Conservation (phyloP, 225 moss, liverwort and hornwort species). For the Asterella californica region DNA sequence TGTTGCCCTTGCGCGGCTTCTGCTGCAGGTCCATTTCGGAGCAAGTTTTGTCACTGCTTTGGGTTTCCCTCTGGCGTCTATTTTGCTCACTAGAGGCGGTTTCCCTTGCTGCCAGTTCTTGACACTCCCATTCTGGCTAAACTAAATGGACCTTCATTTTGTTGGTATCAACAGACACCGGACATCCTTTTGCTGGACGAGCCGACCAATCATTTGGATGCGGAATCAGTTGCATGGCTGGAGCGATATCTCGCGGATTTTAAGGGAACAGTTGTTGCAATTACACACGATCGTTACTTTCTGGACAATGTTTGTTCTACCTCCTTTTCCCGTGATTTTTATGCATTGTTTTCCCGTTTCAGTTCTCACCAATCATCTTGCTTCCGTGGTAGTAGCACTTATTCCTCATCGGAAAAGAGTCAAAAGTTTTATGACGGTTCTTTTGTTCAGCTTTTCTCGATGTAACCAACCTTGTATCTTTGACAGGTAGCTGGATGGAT, state of each 20-base stretch:
- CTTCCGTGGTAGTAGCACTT: background rate
- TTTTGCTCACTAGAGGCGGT: background rate
- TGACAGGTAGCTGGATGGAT: constrained; percentile 94
- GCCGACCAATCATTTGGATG: constrained; percentile 97
- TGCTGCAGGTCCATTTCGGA: constrained; percentile 60
- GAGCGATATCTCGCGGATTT: constrained; percentile 89
- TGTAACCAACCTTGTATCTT: constrained; percentile 14
- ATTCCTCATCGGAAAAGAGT: background rate
- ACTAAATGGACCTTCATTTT: background rate
- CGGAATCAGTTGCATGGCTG: constrained; percentile 95
- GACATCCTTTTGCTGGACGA: constrained; percentile 89
- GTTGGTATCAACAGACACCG: constrained; percentile 58
- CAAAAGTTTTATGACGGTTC: background rate
- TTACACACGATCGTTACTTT: constrained; percentile 92
- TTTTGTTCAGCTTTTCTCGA: background rate
- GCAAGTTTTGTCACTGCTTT: background rate
- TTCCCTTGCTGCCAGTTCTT: background rate
- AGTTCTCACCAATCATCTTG: background rate
- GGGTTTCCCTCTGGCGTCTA: background rate
- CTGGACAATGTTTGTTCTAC: constrained; percentile 67
- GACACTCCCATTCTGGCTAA: background rate
- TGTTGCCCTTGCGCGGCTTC: constrained; percentile 89
- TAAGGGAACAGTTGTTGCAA: constrained; percentile 91
- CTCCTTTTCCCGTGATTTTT: background rate
- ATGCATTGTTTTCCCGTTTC: background rate